Base-by-base conservation (phyloP, 83 land plant species). In the Thuja plicata region DNA sequence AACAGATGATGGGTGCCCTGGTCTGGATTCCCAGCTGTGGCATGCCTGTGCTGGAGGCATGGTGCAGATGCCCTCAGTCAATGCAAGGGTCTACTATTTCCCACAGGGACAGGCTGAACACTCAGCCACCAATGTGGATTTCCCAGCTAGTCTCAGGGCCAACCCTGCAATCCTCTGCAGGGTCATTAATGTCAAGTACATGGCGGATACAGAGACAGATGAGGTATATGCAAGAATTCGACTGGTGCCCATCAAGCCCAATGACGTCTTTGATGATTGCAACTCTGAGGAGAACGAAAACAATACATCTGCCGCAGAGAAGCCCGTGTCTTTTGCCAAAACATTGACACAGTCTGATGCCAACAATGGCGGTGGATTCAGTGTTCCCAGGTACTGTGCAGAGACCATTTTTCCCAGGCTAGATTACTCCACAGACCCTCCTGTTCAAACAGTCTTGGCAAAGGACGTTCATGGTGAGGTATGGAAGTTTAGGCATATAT, bases 21-120 rank as follows among this genome's bases (percentile, higher is more conserved):
- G 90, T 16, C 89, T 98, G 86, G 99, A 98, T 91, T 87, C 99
- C 15, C 96, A 98, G 89, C 92, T 98, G 37, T 98, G 99, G 99
- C 99, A 98, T 88, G 99, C 99, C 74, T 98, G 99, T 88, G 99
- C 99, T 4, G 99, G 99, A 38, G 94, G 98, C 4, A 96, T 97
- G 99, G 96, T 97, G 8, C 99, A 98, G 86, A 94, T 97, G 90
- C 99, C 99, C 0, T 84, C 94, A 3, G 91, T 96, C 24, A 91
- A 95, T 87, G 94, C 99, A 12, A 94, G 93, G 79, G 98, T 98
- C 12, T 91, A 92, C 91, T 98, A 96, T 87, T 98, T 98, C 81
- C 98, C 99, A n/a, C 99, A 98, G 88, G 99, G 99, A 13, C 98
- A 98, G 85, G 94, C 91, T 17, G 99, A 98, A 81, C 99, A 98